phyloP scores from a whole-genome alignment of 2,329 filamentous ascomycete species.

The Clonostachys rhizophaga region DNA sequence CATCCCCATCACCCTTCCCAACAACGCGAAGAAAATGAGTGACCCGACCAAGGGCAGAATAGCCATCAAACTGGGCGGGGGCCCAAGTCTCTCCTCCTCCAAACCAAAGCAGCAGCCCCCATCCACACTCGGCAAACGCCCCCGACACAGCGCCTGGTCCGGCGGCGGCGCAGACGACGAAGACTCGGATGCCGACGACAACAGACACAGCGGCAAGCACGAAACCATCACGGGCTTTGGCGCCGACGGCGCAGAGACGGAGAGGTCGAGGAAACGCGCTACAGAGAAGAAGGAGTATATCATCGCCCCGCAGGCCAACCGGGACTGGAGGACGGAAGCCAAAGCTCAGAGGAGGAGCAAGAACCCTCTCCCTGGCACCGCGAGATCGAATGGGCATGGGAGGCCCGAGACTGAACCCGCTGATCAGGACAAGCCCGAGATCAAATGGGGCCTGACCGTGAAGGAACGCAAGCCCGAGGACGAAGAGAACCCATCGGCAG shows the following conservation, averaged over 20 bases:
- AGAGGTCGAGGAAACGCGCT: conserved; percentile 19
- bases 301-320: conserved; percentile 54
- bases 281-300: conserved; percentile 36
- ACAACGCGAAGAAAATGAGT: neutral
- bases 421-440: conserved; percentile 39
- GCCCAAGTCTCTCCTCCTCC: conserved; percentile 12
- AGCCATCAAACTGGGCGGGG: conserved; percentile 41
- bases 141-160: conserved; percentile 33
- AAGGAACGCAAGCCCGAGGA: conserved; percentile 33
- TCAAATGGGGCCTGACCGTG: conserved; percentile 51
- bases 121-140: conserved; percentile 43
- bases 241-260: conserved; percentile 35
- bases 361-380: conserved; percentile 55
- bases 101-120: conserved; percentile 25
- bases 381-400: conserved; percentile 36
- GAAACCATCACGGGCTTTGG: conserved; percentile 48
- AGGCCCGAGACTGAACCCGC: conserved; percentile 11
- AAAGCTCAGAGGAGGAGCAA: conserved; percentile 41
- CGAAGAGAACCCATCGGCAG: conserved; percentile 1
- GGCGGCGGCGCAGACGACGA: conserved; percentile 31
- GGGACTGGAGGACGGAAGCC: conserved; percentile 56
- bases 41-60: conserved; percentile 25
- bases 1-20: neutral
- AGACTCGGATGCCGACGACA: conserved; percentile 27
- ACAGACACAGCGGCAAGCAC: conserved; percentile 18